These are phyloP conservation scores for Sporothrix humicola DNA, from an alignment of 2,329 filamentous ascomycete species.

Conservation along the genomic window DNA sequence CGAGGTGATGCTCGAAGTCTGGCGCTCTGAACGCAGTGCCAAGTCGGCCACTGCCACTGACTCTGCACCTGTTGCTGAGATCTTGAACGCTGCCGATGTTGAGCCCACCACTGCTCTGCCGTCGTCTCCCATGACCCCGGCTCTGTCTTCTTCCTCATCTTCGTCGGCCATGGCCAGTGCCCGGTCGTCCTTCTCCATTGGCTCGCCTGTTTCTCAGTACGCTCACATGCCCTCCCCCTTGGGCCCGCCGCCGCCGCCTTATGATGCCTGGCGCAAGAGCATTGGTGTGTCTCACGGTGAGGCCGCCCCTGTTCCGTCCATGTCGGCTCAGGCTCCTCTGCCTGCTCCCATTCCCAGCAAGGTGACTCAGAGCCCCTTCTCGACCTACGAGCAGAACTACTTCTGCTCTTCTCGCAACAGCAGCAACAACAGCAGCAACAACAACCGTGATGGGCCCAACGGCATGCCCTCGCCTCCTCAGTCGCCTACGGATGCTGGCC, in stretches of 20 bases:
- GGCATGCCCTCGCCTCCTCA: constrained; percentile 37
- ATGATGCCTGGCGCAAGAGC: constrained; percentile 34
- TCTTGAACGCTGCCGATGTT: not conserved
- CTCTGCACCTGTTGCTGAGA: not conserved
- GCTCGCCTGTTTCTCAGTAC: constrained; percentile 27
- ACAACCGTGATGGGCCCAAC: constrained; percentile 1
- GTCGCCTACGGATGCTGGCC: constrained; percentile 33
- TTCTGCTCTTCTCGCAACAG: constrained; percentile 27
- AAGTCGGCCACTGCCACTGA: not conserved
- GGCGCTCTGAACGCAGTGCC: constrained; percentile 32
- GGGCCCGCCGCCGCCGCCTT: constrained; percentile 34
- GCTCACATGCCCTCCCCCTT: constrained; percentile 24
- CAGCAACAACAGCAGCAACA: not conserved
- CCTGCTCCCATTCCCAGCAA: not conserved
- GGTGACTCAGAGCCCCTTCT: constrained; percentile 28
- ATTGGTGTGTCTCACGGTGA: constrained; percentile 20
- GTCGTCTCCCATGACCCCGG: constrained; percentile 29
- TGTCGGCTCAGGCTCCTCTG: not conserved
- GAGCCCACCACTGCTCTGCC: constrained; percentile 10
- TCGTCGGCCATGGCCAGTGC: constrained; percentile 21
- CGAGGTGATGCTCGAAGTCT: constrained; percentile 34
- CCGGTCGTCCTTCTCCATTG: constrained; percentile 33
- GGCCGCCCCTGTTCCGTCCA: not conserved
- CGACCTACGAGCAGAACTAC: constrained; percentile 34
- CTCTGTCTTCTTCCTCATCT: constrained; percentile 25